Percentiles rank a stretch among this genome's conserved stretches.
phyloP scores from a whole-genome alignment of 148 eudicot genomes.

The Persicaria maculosa region DNA sequence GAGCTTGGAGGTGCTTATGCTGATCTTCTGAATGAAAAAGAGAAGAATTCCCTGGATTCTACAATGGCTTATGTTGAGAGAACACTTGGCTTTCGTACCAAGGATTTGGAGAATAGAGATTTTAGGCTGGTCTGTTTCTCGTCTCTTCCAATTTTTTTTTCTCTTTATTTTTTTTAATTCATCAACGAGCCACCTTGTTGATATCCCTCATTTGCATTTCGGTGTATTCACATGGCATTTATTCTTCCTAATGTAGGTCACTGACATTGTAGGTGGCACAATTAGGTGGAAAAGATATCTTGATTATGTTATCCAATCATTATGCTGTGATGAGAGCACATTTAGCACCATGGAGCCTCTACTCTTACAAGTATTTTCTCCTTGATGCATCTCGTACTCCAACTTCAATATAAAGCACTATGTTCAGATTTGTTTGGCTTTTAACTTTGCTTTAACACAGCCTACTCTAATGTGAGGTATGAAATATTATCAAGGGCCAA shows the following conservation, averaged over 20 bases:
- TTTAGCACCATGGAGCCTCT: constrained; percentile 85
- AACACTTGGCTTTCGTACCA: constrained; percentile 85
- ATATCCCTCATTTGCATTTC: constrained; percentile 1
- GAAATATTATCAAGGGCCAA: background rate
- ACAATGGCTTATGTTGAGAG: constrained; percentile 97
- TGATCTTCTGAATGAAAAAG: constrained; percentile 83
- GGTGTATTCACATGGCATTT: background rate
- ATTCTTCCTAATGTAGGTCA: constrained; percentile 45
- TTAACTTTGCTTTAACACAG: background rate
- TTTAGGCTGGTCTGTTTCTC: constrained; percentile 55
- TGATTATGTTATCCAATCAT: constrained; percentile 71
- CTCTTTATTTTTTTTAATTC: background rate
- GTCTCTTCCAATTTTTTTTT: background rate
- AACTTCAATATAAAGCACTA: background rate
- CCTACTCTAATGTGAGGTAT: background rate
- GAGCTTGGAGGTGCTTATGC: constrained; percentile 96
- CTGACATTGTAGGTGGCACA: constrained; percentile 87
- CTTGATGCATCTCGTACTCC: background rate
- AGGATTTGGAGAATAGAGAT: constrained; percentile 74
- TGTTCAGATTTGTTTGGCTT: constrained; percentile 2
- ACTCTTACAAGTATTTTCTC: constrained; percentile 65
- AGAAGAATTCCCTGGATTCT: constrained; percentile 81
- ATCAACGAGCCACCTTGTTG: background rate
- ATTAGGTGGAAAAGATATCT: constrained; percentile 96
- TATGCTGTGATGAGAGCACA: constrained; percentile 58